Evolutionary conservation across 768 basidiomycete genomes (phyloP), one percentile per base, ranked within the genome.

Genomic region (Boletus huronensis): DNA sequence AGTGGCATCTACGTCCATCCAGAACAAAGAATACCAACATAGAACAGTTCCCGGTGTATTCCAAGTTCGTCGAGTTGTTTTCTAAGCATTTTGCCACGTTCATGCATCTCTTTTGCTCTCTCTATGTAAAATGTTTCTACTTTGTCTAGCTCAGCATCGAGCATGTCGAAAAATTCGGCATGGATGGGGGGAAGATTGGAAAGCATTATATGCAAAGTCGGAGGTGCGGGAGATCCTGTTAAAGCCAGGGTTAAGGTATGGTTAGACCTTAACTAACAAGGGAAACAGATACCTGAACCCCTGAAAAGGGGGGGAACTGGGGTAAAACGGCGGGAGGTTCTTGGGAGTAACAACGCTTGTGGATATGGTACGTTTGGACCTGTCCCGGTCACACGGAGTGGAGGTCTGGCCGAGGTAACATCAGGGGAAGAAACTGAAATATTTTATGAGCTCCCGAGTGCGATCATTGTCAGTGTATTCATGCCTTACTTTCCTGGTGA

Each of bases 131-230:
- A 99, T 1, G 74, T 72, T 55, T 90, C 90, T 13, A 98, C 83
- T 69, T 96, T 97, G 21, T 87, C 83, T 3, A 98, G 75, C 66
- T 99, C 87, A 0, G 66, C 66, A 60, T 97, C 90, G 7, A 98
- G 77, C 23, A 83, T 75, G 3, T 82, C 77, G 55, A 98, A 90
- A 74, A 97, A 98, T 6, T 75, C 75, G 29, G 72, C 64, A 64
- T 95, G 88, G 23, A 78, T 72, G 0, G 82, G 76, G 13, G 83
- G 77, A 19, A 94, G 74, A 10, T 77, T 69, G 5, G 79, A 75
- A 17, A 88, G 66, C 25, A 90, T 69, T 21, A 78, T 73, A 23
- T 69, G 72, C 16, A 84, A 58, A 3, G 80, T 70, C 2, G 77
- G 66, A 3, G 51, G 47, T 28, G 68, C 60, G 3, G 23, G 43